Conservation (phyloP, 257 asterid genomes). For the Lantana camara region DNA sequence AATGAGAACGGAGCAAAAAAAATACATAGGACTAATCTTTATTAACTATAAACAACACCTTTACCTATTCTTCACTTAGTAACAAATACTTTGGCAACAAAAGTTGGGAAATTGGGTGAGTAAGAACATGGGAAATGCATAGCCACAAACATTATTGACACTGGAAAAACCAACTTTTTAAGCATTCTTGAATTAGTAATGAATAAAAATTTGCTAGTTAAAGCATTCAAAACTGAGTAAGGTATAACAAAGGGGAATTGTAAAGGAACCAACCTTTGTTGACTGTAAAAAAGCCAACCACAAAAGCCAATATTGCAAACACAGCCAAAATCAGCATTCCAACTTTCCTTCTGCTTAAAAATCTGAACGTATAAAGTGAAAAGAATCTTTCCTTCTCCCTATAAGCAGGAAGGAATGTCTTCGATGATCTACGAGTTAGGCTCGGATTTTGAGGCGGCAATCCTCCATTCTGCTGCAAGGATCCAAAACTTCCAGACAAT, state of each 20-base stretch:
- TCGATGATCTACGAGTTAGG: slow-evolving; percentile 63
- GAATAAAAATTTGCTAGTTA: slow-evolving; percentile 7
- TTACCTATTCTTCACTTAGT: no score
- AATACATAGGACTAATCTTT: no score
- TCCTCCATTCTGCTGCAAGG: slow-evolving; percentile 83
- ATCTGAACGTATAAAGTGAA: slow-evolving; percentile 51
- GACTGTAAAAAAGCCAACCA: slow-evolving; percentile 62
- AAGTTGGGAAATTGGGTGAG: no score
- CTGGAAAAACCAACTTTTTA: slow-evolving; percentile 9
- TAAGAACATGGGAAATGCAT: background rate
- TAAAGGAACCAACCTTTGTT: slow-evolving; percentile 58
- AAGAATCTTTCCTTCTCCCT: slow-evolving; percentile 72
- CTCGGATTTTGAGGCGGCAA: slow-evolving; percentile 41
- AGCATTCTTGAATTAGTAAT: background rate
- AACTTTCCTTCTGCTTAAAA: slow-evolving; percentile 63
- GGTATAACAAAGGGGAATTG: background rate
- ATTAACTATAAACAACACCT: no score
- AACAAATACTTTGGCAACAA: no score
- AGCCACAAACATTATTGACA: no score
- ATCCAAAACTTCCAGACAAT: slow-evolving; percentile 71
- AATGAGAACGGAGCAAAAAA: no score
- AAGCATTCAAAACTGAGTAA: slow-evolving; percentile 4
- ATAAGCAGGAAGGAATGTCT: slow-evolving; percentile 49
- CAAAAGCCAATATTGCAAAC: slow-evolving; percentile 59
- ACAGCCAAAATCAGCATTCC: slow-evolving; percentile 75